Conservation (phyloP, 2,329 filamentous ascomycete genomes). For the Exophiala dermatitidis region DNA sequence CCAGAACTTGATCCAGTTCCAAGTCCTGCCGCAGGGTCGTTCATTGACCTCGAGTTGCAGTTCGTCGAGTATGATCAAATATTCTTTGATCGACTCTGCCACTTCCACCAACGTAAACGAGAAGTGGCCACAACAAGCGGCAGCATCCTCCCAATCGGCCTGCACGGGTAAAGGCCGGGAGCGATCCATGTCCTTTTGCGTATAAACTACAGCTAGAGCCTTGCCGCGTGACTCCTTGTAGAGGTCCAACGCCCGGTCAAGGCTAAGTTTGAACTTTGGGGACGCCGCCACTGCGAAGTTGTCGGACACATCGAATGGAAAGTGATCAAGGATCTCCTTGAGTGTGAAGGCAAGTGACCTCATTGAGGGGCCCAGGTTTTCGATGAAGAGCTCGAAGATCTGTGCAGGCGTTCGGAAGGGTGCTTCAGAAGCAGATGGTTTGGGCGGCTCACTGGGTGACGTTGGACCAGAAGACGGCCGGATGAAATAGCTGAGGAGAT, state of each 20-base stretch:
- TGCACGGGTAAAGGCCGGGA: conserved; percentile 66
- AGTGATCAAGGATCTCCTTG: conserved; percentile 77
- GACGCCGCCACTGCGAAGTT: conserved; percentile 66
- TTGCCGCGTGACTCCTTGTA: conserved; percentile 69
- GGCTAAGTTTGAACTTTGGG: conserved; percentile 69
- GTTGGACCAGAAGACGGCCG: conserved; percentile 20
- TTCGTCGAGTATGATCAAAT: conserved; percentile 77
- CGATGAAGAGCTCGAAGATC: conserved; percentile 87
- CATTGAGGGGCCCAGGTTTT: conserved; percentile 83
- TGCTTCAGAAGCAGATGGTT: background rate
- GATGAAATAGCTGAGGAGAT: conserved; percentile 5
- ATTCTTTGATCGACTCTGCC: conserved; percentile 77
- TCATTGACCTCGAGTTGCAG: conserved; percentile 63
- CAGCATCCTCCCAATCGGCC: conserved; percentile 93
- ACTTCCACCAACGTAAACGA: conserved; percentile 87
- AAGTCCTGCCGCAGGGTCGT: conserved; percentile 56
- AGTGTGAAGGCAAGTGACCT: conserved; percentile 91
- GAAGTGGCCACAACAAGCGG: conserved; percentile 95
- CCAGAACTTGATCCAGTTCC: conserved; percentile 88
- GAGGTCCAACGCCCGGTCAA: conserved; percentile 70
- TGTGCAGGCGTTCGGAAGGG: conserved; percentile 60
- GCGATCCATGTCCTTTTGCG: conserved; percentile 64
- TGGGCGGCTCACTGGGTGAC: conserved; percentile 50
- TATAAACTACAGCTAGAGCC: conserved; percentile 73
- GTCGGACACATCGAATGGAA: conserved; percentile 67